Evolutionary conservation across 2,329 filamentous ascomycete species (phyloP), one percentile per base, ranked within the genome.

Genomic region (Elsinoe batatas): DNA sequence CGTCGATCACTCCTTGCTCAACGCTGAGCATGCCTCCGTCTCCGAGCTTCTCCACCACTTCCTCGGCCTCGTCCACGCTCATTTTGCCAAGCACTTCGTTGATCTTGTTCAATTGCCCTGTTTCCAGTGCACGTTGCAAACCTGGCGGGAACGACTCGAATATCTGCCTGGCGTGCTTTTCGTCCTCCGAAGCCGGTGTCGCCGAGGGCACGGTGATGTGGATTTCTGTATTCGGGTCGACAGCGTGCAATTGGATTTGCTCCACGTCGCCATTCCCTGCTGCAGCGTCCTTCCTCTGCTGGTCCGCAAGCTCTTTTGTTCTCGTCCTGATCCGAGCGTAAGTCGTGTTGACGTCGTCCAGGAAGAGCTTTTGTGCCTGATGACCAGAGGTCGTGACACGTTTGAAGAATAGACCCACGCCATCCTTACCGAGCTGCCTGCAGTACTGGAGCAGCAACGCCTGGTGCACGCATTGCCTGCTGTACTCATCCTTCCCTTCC

Each of bases 211-310:
- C 85, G 55, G 74, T 79, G 71, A 97, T 95, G 68, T 87, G 87
- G 69, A 97, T 95, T 57, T 85, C 83, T 0, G 91, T 95, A 54
- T 87, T 87, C 0, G 91, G 91, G 68, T 96, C 90, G n/a, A 98
- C 91, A 12, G 93, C 91, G 68, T 98, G 93, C 46, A 98, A 79
- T 72, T 98, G 94, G 63, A 98, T 98, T 71, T 96, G 91, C 74
- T 98, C 93, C 8, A 95, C 86, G 17, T 85, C 88, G 20, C 78
- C 81, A 1, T 72, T 72, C 6, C 75, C 74, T 17, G 75, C 76
- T 5, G 74, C 76, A 43, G 77, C 64, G 15, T 62, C 72, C 57
- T 68, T 64, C 1, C 65, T 68, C n/a, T 76, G 71, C 62, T 85
- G 77, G 60, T 80, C 80, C 38, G 75, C 76, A 60, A 95, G 85